phyloP scores from a whole-genome alignment of 2,329 filamentous ascomycete genomes.

The Aspergillus flavus region DNA sequence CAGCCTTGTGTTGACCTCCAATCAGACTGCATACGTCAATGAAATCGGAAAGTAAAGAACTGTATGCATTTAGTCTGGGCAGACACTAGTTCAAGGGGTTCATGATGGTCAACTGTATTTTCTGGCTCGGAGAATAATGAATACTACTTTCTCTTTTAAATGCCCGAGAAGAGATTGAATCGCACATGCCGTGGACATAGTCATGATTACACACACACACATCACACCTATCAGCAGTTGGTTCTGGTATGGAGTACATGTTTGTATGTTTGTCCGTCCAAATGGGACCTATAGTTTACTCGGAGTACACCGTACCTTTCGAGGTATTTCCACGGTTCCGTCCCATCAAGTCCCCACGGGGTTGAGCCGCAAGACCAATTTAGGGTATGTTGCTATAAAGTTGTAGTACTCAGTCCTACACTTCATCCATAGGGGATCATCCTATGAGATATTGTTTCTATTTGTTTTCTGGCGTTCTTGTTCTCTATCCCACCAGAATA shows the following conservation, averaged over 20 bases:
- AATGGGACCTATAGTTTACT: neutral
- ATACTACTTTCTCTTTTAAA: neutral
- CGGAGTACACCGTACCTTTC: neutral
- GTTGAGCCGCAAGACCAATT: conserved; percentile 2
- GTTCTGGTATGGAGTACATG: neutral
- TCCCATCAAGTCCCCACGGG: conserved; percentile 11
- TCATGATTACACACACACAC: neutral
- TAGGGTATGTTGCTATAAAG: neutral
- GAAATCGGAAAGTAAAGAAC: neutral
- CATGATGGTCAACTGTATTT: neutral
- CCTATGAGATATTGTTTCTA: neutral
- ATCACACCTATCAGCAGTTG: no score
- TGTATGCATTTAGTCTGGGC: neutral
- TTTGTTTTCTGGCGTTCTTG: neutral
- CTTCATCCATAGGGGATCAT: neutral
- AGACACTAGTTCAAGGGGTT: neutral
- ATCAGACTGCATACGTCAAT: neutral
- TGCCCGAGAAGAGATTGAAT: neutral
- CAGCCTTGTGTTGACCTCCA: conserved; percentile 4
- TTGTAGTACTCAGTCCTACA: neutral
- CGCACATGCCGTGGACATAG: no score
- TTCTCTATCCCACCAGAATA: neutral
- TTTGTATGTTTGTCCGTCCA: neutral
- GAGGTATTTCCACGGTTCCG: conserved; percentile 15
- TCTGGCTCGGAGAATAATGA: neutral